These are phyloP conservation scores for Pholiota microspora DNA, from an alignment of 768 basidiomycete genomes.

Conservation along the genomic window DNA sequence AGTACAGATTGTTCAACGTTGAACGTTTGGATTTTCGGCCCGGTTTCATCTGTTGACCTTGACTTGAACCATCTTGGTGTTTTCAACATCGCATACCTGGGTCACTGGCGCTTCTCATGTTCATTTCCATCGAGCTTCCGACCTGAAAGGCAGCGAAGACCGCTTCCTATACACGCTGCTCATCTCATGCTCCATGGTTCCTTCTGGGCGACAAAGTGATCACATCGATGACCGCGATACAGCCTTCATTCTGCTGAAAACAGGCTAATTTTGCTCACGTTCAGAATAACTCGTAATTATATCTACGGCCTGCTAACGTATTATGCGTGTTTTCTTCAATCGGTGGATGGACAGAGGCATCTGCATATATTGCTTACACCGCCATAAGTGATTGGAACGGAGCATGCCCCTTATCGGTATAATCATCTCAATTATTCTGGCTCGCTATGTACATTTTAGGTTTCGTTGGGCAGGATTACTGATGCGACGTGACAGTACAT, in stretches of 20 bases:
- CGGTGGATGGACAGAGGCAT: neutral
- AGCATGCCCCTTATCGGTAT: neutral
- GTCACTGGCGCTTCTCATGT: neutral
- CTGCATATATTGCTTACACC: neutral
- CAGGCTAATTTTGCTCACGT: slow-evolving; percentile 2
- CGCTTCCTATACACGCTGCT: neutral
- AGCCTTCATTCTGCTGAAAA: neutral
- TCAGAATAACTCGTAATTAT: neutral
- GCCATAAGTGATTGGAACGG: neutral
- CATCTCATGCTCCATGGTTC: neutral
- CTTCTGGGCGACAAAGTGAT: neutral
- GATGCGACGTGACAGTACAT: slow-evolving; percentile 1
- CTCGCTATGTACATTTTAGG: neutral
- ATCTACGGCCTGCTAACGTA: neutral
- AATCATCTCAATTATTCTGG: neutral
- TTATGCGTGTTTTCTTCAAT: neutral
- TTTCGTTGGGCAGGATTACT: neutral
- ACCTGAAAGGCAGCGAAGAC: neutral
- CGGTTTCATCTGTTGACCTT: no score
- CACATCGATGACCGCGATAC: neutral
- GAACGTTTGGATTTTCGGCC: neutral
- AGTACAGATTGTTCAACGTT: no score
- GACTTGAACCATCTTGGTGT: no score
- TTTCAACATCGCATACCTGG: neutral
- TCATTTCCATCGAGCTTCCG: neutral